These are phyloP conservation scores for Penstemon barbatus DNA, from an alignment of 257 asterid genomes.

Conservation along the genomic window DNA sequence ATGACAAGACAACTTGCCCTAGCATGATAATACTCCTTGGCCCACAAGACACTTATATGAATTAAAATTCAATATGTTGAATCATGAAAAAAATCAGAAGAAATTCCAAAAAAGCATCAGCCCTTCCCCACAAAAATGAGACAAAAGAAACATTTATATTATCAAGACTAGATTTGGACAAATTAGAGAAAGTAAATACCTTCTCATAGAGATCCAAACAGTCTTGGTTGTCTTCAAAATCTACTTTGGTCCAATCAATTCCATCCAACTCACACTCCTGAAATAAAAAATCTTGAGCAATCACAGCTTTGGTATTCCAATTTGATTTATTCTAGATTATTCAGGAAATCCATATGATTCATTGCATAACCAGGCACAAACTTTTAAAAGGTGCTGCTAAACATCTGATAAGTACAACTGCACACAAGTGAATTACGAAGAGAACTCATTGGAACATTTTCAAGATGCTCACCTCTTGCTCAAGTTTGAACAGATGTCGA, in stretches of 20 bases:
- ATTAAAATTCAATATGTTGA: conserved; percentile 9
- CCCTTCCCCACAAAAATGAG: background rate
- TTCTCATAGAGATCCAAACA: conserved; percentile 87
- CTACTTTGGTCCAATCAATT: conserved; percentile 84
- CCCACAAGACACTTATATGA: conserved; percentile 2
- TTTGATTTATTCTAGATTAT: no score
- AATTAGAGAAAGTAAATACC: conserved; percentile 33
- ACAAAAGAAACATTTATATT: background rate
- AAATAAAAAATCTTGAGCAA: conserved; percentile 7
- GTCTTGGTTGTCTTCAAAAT: conserved; percentile 86
- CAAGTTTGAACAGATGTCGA: conserved; percentile 83
- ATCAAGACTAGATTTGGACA: background rate
- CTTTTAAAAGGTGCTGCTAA: conserved; percentile 19
- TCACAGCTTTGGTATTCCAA: background rate
- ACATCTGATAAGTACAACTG: background rate
- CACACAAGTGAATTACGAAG: conserved; percentile 6
- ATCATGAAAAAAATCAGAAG: background rate
- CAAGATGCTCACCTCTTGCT: conserved; percentile 76
- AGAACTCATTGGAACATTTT: conserved; percentile 17
- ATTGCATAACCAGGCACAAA: conserved; percentile 2
- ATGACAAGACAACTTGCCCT: background rate
- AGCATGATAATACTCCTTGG: background rate
- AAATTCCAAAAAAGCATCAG: background rate
- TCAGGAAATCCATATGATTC: background rate
- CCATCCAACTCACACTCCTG: conserved; percentile 94